Conservation (phyloP, 2,329 filamentous ascomycete species). For the Trichoderma simmonsii region DNA sequence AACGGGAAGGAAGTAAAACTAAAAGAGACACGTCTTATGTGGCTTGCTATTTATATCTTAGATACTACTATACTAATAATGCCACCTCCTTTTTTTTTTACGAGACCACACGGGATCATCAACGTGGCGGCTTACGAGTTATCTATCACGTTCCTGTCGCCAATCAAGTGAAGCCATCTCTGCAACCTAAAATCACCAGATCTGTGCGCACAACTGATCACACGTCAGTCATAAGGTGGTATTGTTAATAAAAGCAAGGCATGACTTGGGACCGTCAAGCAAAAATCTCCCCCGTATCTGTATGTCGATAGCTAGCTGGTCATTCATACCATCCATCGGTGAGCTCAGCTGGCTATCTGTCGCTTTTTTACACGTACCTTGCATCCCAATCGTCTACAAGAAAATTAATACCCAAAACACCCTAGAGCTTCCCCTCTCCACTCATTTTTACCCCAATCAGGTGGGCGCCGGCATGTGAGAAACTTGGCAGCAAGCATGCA, state of each 20-base stretch:
- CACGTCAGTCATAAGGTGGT: not conserved
- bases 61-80: not conserved
- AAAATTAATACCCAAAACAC: conserved; percentile 13
- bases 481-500: not conserved
- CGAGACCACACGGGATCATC: conserved; percentile 12
- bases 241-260: not conserved
- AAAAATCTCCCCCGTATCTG: not conserved
- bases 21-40: conserved; percentile 9
- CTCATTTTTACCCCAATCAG: not conserved
- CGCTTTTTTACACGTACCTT: conserved; percentile 2
- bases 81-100: conserved; percentile 9
- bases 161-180: conserved; percentile 6
- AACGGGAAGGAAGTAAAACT: not conserved
- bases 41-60: conserved; percentile 14
- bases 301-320: not conserved
- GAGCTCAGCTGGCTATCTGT: not conserved
- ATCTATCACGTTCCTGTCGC: not conserved
- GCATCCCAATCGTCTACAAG: not conserved
- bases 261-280: not conserved
- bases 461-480: not conserved
- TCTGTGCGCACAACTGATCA: not conserved
- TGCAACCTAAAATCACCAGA: not conserved
- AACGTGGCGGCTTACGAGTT: conserved; percentile 12
- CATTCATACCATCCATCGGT: not conserved
- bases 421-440: not conserved